Base-by-base conservation (phyloP, 140 eudicot genomes). In the Oenanthe javanica region DNA sequence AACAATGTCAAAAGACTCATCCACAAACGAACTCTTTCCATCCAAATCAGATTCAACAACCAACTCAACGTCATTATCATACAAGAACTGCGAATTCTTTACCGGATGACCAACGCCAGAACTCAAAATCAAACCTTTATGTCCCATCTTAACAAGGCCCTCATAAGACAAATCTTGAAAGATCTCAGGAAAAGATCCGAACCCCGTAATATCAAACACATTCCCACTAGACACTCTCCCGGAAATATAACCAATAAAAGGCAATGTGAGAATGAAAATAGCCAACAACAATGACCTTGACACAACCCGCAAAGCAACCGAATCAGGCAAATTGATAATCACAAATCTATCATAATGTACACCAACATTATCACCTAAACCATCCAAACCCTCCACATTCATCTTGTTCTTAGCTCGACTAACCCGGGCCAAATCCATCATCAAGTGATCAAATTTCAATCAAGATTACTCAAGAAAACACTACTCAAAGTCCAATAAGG, bases 201-300 rank as follows among this genome's bases (percentile, higher is more conserved):
- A 78, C 27, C 69, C 82, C 3, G 67, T 57, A 36, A 48, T 10
- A 77, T 51, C 75, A 59, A 25, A 49, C 64, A 36, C 69, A 31
- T 45, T 46, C 13, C 81, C 46, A 43, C 43, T 10, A 1, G 87
- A 78, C 66, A 82, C 75, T 52, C 81, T 83, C 70, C 78, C 79
- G 13, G 83, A 71, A 50, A 81, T 45, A 2, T 87, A 81, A 15
- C 85, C 82, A 77, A 92, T 69, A 6, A 85, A 85, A 55, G 97
- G 97, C 87, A 92, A 82, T 78, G 89, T 75, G 47, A 88, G 80
- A 38, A 92, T 72, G 77, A 88, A 36, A 67, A 90, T 36, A 8
- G 87, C 90, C 78, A 92, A 77, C 69, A 88, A 78, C 83, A 92
- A 85, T 19, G 90, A 90, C 85, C 88, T 81, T 1, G 90, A 90